phyloP scores from a whole-genome alignment of 2,329 filamentous ascomycete genomes.

The Talaromyces sp. region DNA sequence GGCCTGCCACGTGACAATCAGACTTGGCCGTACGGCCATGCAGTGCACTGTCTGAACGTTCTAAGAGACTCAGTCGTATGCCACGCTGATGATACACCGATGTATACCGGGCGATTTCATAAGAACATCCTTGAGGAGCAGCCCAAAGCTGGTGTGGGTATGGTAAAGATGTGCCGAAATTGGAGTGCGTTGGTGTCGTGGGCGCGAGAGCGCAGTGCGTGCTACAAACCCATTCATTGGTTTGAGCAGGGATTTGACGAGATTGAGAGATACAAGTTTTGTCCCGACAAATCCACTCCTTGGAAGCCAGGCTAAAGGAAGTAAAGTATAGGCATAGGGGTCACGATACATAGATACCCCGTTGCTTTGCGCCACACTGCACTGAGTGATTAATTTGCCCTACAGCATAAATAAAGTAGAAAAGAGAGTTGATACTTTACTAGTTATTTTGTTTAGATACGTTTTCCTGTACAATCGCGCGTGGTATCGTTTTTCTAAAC shows the following conservation, averaged over 20 bases:
- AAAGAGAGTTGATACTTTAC: too few species aligned
- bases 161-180: neutral
- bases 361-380: too few species aligned
- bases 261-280: neutral
- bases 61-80: neutral
- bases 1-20: neutral
- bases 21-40: neutral
- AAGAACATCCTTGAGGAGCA: neutral
- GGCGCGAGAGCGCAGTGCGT: neutral
- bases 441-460: too few species aligned
- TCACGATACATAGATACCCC: too few species aligned
- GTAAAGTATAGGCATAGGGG: too few species aligned
- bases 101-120: neutral
- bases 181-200: neutral
- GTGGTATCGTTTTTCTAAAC: too few species aligned
- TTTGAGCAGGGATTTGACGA: neutral
- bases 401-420: too few species aligned
- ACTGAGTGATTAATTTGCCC: too few species aligned
- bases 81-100: neutral
- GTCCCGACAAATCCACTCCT: neutral
- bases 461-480: too few species aligned
- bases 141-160: neutral
- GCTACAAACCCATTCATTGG: too few species aligned
- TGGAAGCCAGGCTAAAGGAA: neutral
- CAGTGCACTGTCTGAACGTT: neutral